phyloP scores from a whole-genome alignment of 306 rosid genomes.

The Fragaria nilgerrensis region DNA sequence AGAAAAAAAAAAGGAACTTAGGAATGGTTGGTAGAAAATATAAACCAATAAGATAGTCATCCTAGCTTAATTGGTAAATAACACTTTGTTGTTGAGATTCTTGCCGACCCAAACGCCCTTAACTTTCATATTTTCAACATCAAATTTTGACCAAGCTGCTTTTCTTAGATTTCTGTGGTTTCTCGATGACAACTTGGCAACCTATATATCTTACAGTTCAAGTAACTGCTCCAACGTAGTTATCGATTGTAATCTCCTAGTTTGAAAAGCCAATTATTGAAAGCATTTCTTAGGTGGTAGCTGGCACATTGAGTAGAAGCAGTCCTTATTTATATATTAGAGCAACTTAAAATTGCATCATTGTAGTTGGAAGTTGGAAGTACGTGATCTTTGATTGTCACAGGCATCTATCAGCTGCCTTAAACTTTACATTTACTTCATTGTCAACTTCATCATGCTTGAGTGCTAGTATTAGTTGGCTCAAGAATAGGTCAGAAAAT shows the following conservation, averaged over 20 bases:
- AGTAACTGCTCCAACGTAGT: neutral
- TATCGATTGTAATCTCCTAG: neutral
- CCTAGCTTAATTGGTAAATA: neutral
- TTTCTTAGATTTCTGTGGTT: neutral
- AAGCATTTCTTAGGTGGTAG: neutral
- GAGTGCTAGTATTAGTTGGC: neutral
- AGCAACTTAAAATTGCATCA: neutral
- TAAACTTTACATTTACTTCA: neutral
- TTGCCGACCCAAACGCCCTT: neutral
- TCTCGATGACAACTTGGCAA: neutral
- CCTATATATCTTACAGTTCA: neutral
- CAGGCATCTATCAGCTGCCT: neutral
- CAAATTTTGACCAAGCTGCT: too few species aligned
- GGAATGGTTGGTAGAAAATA: neutral
- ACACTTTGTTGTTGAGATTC: neutral
- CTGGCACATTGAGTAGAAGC: neutral
- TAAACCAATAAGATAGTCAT: neutral
- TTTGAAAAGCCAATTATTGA: neutral
- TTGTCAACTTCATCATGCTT: neutral
- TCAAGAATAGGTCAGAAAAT: neutral
- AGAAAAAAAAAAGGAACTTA: too few species aligned
- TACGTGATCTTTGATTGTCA: neutral
- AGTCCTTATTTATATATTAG: neutral
- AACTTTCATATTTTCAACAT: neutral
- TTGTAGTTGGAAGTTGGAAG: neutral